Evolutionary conservation across 805 yeast species (phyloP).

Genomic region (Kuraishia cidri): DNA sequence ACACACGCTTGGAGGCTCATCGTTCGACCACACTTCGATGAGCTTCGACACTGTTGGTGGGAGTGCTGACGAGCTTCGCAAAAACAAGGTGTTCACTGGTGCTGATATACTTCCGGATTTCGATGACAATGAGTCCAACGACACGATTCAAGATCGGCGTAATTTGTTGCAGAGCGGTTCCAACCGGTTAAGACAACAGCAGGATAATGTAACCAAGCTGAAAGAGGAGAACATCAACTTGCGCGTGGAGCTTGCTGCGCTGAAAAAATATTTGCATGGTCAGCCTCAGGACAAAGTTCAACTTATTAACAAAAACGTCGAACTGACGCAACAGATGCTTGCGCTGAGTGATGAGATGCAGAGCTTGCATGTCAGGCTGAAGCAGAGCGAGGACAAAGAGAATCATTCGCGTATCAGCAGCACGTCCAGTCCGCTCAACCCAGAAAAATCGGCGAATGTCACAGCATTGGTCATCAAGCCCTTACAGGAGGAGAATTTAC

Average conservation of each 20-base stretch:
- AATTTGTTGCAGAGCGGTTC: constrained; percentile 3
- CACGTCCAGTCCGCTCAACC: no score
- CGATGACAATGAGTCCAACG: constrained; percentile 8
- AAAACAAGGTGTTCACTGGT: constrained; percentile 13
- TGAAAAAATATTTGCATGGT: constrained; percentile 26
- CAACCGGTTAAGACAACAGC: constrained; percentile 12
- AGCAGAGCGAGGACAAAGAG: no score
- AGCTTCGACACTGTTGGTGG: constrained; percentile 8
- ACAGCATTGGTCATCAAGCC: no score
- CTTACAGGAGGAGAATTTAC: constrained; percentile 2
- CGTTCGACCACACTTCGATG: constrained; percentile 14
- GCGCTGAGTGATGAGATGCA: no score
- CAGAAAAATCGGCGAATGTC: no score
- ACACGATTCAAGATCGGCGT: no score
- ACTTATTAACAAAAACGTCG: constrained; percentile 25
- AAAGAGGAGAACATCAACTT: constrained; percentile 33
- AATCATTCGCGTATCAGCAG: no score
- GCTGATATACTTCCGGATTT: constrained; percentile 16
- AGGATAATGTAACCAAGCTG: constrained; percentile 15
- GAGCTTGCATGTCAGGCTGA: no score
- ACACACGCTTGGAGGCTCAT: constrained; percentile 7
- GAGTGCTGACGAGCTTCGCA: constrained; percentile 7
- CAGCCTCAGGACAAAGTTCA: constrained; percentile 31
- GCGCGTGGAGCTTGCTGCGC: constrained; percentile 29
- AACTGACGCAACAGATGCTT: constrained; percentile 18